Conservation (phyloP, 352 stramenopile species). For the Phytophthora agathidicida region DNA sequence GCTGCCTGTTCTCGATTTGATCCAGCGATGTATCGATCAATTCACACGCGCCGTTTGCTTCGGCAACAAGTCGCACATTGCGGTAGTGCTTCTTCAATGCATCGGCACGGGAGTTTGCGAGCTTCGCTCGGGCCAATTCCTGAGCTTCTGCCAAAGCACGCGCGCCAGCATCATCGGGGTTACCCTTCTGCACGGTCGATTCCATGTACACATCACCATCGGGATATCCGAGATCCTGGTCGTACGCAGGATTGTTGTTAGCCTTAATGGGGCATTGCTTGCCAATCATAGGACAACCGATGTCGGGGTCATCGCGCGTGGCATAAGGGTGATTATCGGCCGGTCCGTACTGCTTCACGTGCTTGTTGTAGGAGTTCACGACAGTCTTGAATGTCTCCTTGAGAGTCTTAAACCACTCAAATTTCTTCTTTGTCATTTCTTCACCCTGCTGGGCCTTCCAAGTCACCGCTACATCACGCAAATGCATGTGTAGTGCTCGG, state of each 20-base stretch:
- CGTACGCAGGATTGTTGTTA: slow-evolving; percentile 76
- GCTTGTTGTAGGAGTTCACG: slow-evolving; percentile 90
- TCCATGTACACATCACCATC: slow-evolving; percentile 84
- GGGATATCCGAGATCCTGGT: slow-evolving; percentile 81
- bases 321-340: slow-evolving; percentile 89
- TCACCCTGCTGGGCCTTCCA: slow-evolving; percentile 92
- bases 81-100: slow-evolving; percentile 90
- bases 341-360: slow-evolving; percentile 91
- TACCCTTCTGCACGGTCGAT: slow-evolving; percentile 69
- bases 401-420: slow-evolving; percentile 92
- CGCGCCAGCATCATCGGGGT: slow-evolving; percentile 71
- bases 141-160: slow-evolving; percentile 72
- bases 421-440: slow-evolving; percentile 93
- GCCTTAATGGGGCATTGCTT: slow-evolving; percentile 93
- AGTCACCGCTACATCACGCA: slow-evolving; percentile 80
- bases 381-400: slow-evolving; percentile 94
- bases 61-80: slow-evolving; percentile 78
- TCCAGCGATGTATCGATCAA: slow-evolving; percentile 78
- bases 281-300: slow-evolving; percentile 87
- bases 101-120: slow-evolving; percentile 76
- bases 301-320: slow-evolving; percentile 81
- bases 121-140: slow-evolving; percentile 61
- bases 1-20: slow-evolving; percentile 70
- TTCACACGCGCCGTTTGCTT: slow-evolving; percentile 84
- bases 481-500: slow-evolving; percentile 88